phyloP scores from a whole-genome alignment of 2,329 filamentous ascomycete genomes.

The Aphanoascus verrucosus region DNA sequence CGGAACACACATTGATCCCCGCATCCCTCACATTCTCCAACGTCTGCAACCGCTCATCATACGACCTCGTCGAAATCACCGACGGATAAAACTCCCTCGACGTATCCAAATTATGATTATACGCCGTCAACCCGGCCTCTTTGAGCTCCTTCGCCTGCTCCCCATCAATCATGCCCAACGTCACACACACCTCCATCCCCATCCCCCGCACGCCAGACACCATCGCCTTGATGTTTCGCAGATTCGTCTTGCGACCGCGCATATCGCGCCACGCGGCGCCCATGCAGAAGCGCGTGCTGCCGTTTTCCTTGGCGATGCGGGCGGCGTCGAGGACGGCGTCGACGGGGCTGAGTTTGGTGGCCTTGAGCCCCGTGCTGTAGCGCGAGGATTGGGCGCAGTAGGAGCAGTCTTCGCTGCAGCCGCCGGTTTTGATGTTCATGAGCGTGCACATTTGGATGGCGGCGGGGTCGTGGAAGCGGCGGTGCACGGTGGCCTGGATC shows the following conservation, averaged over 20 bases:
- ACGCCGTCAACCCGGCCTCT: slow-evolving; percentile 73
- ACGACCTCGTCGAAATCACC: slow-evolving; percentile 73
- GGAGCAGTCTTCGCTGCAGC: slow-evolving; percentile 83
- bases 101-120: slow-evolving; percentile 92
- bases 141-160: slow-evolving; percentile 73
- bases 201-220: slow-evolving; percentile 66
- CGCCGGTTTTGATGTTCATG: slow-evolving; percentile 94
- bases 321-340: slow-evolving; percentile 72
- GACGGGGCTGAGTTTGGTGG: slow-evolving; percentile 67
- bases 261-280: slow-evolving; percentile 90
- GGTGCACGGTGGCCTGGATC: slow-evolving; percentile 65
- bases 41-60: slow-evolving; percentile 76
- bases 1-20: slow-evolving; percentile 81
- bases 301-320: slow-evolving; percentile 65
- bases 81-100: slow-evolving; percentile 78
- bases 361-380: slow-evolving; percentile 65
- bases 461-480: slow-evolving; percentile 71
- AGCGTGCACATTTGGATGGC: slow-evolving; percentile 86
- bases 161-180: slow-evolving; percentile 80
- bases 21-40: slow-evolving; percentile 71
- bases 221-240: slow-evolving; percentile 81
- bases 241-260: slow-evolving; percentile 72
- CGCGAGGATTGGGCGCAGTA: slow-evolving; percentile 86
- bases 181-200: slow-evolving; percentile 90
- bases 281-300: slow-evolving; percentile 90